phyloP scores from a whole-genome alignment of 2,329 filamentous ascomycete species.

The Arachnomyces sp. region DNA sequence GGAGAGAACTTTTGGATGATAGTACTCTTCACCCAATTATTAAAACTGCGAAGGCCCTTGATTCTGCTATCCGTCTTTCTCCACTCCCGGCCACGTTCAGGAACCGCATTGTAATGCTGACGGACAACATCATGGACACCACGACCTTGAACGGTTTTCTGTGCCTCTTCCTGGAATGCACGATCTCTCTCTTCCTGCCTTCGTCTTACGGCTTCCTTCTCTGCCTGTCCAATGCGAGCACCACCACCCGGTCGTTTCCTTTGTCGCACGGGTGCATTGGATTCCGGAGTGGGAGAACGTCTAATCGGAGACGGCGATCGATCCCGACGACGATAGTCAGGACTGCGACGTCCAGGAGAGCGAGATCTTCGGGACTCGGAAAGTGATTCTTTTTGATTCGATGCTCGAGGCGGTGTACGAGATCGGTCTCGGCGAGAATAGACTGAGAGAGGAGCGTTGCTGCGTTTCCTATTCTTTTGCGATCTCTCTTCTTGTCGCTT shows the following conservation, averaged over 20 bases:
- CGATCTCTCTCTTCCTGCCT: constrained; percentile 39
- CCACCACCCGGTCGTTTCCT: constrained; percentile 42
- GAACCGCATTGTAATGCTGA: constrained; percentile 93
- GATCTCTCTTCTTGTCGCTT: constrained; percentile 33
- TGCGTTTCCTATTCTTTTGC: constrained; percentile 30
- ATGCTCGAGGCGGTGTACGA: constrained; percentile 15
- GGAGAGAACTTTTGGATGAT: constrained; percentile 95
- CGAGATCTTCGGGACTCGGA: constrained; percentile 11
- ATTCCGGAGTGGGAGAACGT: constrained; percentile 34
- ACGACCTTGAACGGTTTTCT: constrained; percentile 34
- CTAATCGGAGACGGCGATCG: constrained; percentile 36
- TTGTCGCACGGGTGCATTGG: constrained; percentile 31
- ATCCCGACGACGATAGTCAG: constrained; percentile 18
- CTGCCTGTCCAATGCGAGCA: constrained; percentile 32
- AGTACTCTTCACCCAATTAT: constrained; percentile 98
- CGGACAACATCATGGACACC: constrained; percentile 78
- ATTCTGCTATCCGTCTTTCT: constrained; percentile 89
- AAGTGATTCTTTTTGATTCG: not conserved
- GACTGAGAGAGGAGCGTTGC: constrained; percentile 29
- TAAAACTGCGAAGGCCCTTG: constrained; percentile 87
- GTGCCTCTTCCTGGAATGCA: constrained; percentile 31
- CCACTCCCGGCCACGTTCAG: constrained; percentile 90
- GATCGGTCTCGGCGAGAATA: constrained; percentile 34
- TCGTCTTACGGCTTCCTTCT: constrained; percentile 33
- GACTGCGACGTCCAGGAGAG: constrained; percentile 9